Percentiles rank a stretch among this genome's conserved stretches.
Evolutionary conservation across 2,329 filamentous ascomycete species (phyloP).

Genomic region (Fusarium goolgardi): DNA sequence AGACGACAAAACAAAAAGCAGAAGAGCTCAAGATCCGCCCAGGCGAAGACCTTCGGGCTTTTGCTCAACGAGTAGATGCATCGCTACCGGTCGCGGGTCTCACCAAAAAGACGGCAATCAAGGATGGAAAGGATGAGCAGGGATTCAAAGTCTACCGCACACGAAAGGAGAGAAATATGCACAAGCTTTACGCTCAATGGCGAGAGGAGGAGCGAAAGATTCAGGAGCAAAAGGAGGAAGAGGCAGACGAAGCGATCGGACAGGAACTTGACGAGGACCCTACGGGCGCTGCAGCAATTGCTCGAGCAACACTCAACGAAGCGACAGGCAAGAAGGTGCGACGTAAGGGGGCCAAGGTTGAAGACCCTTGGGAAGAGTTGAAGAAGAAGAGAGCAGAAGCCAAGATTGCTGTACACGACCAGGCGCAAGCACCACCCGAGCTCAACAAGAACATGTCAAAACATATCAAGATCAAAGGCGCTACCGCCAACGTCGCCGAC

Average conservation of each 20-base stretch:
- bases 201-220: conserved; percentile 73
- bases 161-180: conserved; percentile 85
- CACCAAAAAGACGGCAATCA: conserved; percentile 67
- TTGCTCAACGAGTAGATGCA: conserved; percentile 83
- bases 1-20: conserved; percentile 41
- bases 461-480: conserved; percentile 51
- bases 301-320: conserved; percentile 56
- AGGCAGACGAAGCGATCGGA: conserved; percentile 72
- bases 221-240: conserved; percentile 73
- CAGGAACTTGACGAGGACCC: conserved; percentile 70
- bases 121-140: conserved; percentile 70
- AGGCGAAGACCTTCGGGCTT: conserved; percentile 85
- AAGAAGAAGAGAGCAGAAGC: conserved; percentile 72
- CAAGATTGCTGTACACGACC: conserved; percentile 64
- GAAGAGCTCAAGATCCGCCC: conserved; percentile 77
- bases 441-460: conserved; percentile 64
- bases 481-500: conserved; percentile 52
- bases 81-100: conserved; percentile 81
- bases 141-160: conserved; percentile 77
- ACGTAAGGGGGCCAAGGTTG: conserved; percentile 63
- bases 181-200: conserved; percentile 83
- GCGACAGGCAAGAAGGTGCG: conserved; percentile 55
- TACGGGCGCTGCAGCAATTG: conserved; percentile 59
- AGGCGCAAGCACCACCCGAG: conserved; percentile 81
- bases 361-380: conserved; percentile 83